Conservation (phyloP, 2,329 filamentous ascomycete genomes). For the Pseudocercospora macadamiae region DNA sequence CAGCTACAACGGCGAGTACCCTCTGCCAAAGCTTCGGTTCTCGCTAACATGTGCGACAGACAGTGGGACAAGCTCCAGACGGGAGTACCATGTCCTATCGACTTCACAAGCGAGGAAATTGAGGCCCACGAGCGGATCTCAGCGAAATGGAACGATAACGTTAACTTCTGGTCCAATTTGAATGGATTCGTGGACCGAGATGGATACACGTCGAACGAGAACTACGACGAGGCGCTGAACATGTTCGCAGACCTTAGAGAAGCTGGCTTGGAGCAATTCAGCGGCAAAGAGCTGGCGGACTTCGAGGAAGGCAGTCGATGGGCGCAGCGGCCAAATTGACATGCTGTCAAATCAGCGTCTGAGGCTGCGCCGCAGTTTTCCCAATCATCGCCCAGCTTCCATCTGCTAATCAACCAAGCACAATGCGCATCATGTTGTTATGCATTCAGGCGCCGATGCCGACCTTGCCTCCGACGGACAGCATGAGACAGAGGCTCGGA, state of each 20-base stretch:
- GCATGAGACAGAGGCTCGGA: no score
- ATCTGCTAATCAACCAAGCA: no score
- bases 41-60: conserved; percentile 26
- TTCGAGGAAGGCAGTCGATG: background rate
- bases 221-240: conserved; percentile 40
- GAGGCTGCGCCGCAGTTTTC: no score
- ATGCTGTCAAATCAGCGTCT: no score
- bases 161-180: conserved; percentile 43
- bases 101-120: conserved; percentile 29
- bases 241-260: conserved; percentile 41
- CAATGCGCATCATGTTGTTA: no score
- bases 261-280: background rate
- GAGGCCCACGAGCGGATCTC: conserved; percentile 30
- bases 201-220: conserved; percentile 43
- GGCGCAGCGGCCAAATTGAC: no score
- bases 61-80: conserved; percentile 38
- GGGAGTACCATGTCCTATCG: conserved; percentile 36
- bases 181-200: conserved; percentile 41
- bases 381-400: no score
- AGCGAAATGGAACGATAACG: conserved; percentile 37
- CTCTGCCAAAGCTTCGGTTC: background rate
- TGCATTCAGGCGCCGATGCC: no score
- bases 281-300: background rate
- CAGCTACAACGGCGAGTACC: conserved; percentile 36
- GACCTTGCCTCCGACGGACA: no score